Evolutionary conservation across 2,329 filamentous ascomycete species (phyloP).

Genomic region (Claviceps sp.): DNA sequence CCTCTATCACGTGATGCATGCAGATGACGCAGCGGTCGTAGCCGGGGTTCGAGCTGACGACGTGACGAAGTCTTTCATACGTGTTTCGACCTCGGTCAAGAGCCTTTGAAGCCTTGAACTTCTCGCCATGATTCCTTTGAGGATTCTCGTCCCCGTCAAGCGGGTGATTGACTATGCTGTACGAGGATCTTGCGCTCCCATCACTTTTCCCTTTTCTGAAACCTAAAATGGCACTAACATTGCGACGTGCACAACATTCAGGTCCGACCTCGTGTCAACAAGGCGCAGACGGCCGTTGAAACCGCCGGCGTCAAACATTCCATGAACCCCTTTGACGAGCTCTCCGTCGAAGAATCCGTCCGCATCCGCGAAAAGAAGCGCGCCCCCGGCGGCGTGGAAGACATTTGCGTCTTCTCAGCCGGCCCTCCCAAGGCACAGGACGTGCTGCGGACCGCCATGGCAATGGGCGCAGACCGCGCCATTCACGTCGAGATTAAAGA

Average conservation of each 20-base stretch:
- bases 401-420: slow-evolving; percentile 82
- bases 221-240: not conserved
- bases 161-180: slow-evolving; percentile 81
- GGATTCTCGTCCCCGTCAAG: slow-evolving; percentile 71
- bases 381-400: slow-evolving; percentile 62
- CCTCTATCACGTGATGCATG: slow-evolving; percentile 20
- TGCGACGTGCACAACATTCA: slow-evolving; percentile 14
- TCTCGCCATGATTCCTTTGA: slow-evolving; percentile 44
- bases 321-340: slow-evolving; percentile 98
- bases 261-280: slow-evolving; percentile 60
- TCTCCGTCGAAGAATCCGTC: slow-evolving; percentile 91
- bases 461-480: slow-evolving; percentile 89
- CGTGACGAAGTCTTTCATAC: slow-evolving; percentile 7
- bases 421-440: slow-evolving; percentile 81
- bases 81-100: not conserved
- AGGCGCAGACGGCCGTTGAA: slow-evolving; percentile 73
- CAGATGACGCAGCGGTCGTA: slow-evolving; percentile 32
- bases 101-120: slow-evolving; percentile 4
- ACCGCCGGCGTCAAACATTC: slow-evolving; percentile 89
- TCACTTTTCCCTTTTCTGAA: too few relatives aligned
- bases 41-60: slow-evolving; percentile 17
- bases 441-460: slow-evolving; percentile 89
- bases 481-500: slow-evolving; percentile 77
- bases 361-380: slow-evolving; percentile 80
- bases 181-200: slow-evolving; percentile 17